Evolutionary conservation across 208 protist genomes (phyloP), one percentile per base, ranked within the genome.

Genomic region (Jaenimonas drosophilae): DNA sequence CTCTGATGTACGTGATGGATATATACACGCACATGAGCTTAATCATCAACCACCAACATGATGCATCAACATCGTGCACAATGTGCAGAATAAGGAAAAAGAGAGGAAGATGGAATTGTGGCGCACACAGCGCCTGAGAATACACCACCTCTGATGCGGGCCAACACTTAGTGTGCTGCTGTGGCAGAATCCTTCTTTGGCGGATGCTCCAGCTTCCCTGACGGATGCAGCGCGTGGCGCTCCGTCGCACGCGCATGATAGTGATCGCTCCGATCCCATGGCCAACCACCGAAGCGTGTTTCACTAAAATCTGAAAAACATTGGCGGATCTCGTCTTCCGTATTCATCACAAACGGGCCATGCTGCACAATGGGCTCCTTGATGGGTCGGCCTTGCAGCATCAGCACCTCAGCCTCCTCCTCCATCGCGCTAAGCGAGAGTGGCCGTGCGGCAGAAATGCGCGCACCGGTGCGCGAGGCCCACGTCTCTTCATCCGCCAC

Each of bases 341-440:
- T 96, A 70, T 88, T 95, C 80, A 95, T 95, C 40, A 97, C 90
- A 49, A 98, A 97, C 14, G 95, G 95, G 12, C 95, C 95, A 49
- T 95, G 68, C 59, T 76, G 65, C 29, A 72, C 82, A 6, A 97
- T 72, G 7, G 86, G 88, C 64, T 97, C 91, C 12, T 77, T 68
- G 6, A 96, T 64, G 14, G 65, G 56, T 12, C 53, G 42, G n/a
- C 74, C 74, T 49, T 83, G 74, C 51, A 83, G 46, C 39, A 83
- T 26, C 49, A 83, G 55, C 53, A 83, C 43, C n/a, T 54, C 24
- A 19, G 62, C 78, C 2, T 40, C 29, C 26, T 19, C 46, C 26
- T 50, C 5, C 12, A 54, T 27, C 0, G 69, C 69, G 6, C 43
- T 16, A 14, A 80, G 28, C 5, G 32, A 39, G 27, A 76, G 52